phyloP scores from a whole-genome alignment of 2,329 filamentous ascomycete species.

The Epicoccum sorghinum region DNA sequence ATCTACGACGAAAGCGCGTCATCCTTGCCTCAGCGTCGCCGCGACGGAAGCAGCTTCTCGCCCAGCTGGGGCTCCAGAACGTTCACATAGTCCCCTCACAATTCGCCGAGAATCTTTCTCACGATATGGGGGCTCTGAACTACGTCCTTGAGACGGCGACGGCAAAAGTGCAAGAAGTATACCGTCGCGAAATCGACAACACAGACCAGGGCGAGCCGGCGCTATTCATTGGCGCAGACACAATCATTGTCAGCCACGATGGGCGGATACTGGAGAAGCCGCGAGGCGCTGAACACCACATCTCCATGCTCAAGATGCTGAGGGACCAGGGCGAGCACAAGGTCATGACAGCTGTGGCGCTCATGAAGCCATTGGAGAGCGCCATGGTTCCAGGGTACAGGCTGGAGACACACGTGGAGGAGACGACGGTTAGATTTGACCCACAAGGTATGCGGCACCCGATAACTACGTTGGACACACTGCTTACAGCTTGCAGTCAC shows the following conservation, averaged over 20 bases:
- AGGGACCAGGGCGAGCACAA: slow-evolving; percentile 79
- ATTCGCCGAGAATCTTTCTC: slow-evolving; percentile 84
- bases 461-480: too few relatives aligned
- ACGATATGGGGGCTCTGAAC: slow-evolving; percentile 86
- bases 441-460: slow-evolving; percentile 50
- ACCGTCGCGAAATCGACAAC: slow-evolving; percentile 63
- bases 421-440: slow-evolving; percentile 90
- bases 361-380: slow-evolving; percentile 81
- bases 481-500: slow-evolving; percentile 53
- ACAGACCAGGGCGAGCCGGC: slow-evolving; percentile 70
- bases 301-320: slow-evolving; percentile 81
- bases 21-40: slow-evolving; percentile 92
- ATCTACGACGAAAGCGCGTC: slow-evolving; percentile 78
- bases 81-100: slow-evolving; percentile 85
- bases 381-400: slow-evolving; percentile 85
- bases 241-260: slow-evolving; percentile 77
- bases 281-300: slow-evolving; percentile 77
- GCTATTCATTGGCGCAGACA: slow-evolving; percentile 89
- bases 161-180: slow-evolving; percentile 81
- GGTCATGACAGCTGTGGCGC: slow-evolving; percentile 84
- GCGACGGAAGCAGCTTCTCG: slow-evolving; percentile 79
- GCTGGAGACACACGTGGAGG: slow-evolving; percentile 80
- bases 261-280: slow-evolving; percentile 93
- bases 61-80: slow-evolving; percentile 79
- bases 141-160: slow-evolving; percentile 89